phyloP scores from a whole-genome alignment of 768 basidiomycete species.

The Kwoniella europaea region DNA sequence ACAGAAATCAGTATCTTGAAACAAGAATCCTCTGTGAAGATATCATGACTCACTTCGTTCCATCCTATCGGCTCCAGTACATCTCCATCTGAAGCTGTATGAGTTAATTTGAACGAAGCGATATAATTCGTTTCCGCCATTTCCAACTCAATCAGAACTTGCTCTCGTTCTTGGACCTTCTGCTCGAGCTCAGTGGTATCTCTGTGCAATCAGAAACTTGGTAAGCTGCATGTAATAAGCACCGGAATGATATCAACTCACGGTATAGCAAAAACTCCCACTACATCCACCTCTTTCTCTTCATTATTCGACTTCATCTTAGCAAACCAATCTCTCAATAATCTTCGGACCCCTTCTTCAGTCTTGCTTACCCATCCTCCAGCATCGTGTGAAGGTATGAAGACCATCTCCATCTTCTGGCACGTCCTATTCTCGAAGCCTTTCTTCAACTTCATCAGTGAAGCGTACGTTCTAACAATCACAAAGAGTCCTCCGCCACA shows the following conservation, averaged over 20 bases:
- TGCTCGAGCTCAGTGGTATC: conserved; percentile 71
- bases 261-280: conserved; percentile 76
- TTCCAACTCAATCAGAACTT: conserved; percentile 78
- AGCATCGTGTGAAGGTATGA: conserved; percentile 69
- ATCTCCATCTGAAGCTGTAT: conserved; percentile 46
- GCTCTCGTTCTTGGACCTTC: conserved; percentile 76
- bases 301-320: conserved; percentile 53
- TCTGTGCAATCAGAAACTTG: conserved; percentile 57
- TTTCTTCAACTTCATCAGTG: conserved; percentile 64
- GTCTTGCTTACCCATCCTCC: conserved; percentile 75
- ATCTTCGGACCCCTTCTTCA: conserved; percentile 74
- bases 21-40: too few species aligned
- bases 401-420: conserved; percentile 74
- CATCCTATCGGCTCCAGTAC: conserved; percentile 58
- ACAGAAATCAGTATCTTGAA: too few species aligned
- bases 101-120: conserved; percentile 66
- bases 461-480: conserved; percentile 69
- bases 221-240: too few species aligned
- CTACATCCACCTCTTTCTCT: conserved; percentile 66
- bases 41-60: conserved; percentile 8
- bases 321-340: conserved; percentile 68
- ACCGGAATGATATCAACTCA: conserved; percentile 55
- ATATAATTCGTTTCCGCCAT: conserved; percentile 80
- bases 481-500: conserved; percentile 70
- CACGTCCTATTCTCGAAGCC: conserved; percentile 71